phyloP scores from a whole-genome alignment of 116 monocot species.

The Thalassia testudinum region DNA sequence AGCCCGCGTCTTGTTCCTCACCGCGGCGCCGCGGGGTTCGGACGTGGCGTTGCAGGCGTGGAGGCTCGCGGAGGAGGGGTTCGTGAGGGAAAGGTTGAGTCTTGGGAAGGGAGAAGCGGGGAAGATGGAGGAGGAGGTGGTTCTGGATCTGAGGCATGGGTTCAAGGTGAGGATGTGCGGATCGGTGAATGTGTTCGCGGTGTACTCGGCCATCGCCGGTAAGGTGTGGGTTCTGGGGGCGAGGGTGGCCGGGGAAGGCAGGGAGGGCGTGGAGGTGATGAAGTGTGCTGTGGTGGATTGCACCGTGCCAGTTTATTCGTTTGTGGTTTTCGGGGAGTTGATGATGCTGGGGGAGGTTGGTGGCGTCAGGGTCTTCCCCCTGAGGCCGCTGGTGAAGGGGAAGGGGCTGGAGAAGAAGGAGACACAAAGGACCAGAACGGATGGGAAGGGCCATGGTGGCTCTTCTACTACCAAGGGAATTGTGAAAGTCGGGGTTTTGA shows the following conservation, averaged over 20 bases:
- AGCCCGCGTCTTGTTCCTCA: slow-evolving; percentile 47
- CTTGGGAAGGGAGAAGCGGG: slow-evolving; percentile 10
- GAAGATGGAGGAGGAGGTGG: slow-evolving; percentile 8
- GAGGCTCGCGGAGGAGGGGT: slow-evolving; percentile 16
- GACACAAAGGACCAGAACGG: slow-evolving; percentile 2
- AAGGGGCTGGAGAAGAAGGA: slow-evolving; percentile 8
- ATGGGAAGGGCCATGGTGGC: neutral
- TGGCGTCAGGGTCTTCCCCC: slow-evolving; percentile 62
- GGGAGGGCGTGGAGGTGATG: slow-evolving; percentile 20
- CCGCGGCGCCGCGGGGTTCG: slow-evolving; percentile 33
- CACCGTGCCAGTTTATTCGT: slow-evolving; percentile 27
- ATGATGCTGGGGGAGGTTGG: slow-evolving; percentile 62
- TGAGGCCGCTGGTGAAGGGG: slow-evolving; percentile 52
- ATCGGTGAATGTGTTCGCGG: slow-evolving; percentile 34
- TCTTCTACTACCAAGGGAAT: neutral
- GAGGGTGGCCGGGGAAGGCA: slow-evolving; percentile 11
- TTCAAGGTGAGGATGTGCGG: slow-evolving; percentile 36
- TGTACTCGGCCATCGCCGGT: slow-evolving; percentile 36
- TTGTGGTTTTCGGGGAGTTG: slow-evolving; percentile 31
- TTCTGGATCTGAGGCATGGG: slow-evolving; percentile 32
- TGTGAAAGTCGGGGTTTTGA: neutral
- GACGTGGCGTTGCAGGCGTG: slow-evolving; percentile 40
- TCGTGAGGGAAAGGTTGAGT: slow-evolving; percentile 21
- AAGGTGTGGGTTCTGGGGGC: slow-evolving; percentile 53
- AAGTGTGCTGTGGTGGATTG: slow-evolving; percentile 65